Conservation (phyloP, 768 basidiomycete genomes). For the Gautieria morchelliformis region DNA sequence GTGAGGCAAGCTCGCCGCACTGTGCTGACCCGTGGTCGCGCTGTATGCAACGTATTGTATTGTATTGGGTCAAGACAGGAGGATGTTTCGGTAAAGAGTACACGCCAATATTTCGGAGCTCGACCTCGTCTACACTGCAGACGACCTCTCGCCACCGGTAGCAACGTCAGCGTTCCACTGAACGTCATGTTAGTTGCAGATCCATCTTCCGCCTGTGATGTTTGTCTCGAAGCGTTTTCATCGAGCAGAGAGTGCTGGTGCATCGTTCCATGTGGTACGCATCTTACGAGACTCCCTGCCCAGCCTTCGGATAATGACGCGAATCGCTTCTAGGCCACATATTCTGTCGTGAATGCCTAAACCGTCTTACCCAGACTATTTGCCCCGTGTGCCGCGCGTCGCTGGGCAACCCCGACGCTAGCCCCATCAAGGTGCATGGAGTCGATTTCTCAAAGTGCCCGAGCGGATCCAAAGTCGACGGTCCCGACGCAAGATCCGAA, state of each 20-base stretch:
- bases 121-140: too few relatives aligned
- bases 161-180: too few relatives aligned
- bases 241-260: not conserved
- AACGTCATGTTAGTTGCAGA: not conserved
- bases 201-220: constrained; percentile 6
- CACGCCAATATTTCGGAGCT: not conserved
- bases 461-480: not conserved
- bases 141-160: not conserved
- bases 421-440: not conserved
- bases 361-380: not conserved
- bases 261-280: constrained; percentile 8
- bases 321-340: not conserved
- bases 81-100: not conserved
- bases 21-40: constrained; percentile 81
- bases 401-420: not conserved
- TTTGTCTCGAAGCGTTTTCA: constrained; percentile 1
- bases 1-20: too few relatives aligned
- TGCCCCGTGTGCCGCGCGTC: constrained; percentile 1
- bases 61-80: not conserved
- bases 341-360: constrained; percentile 2
- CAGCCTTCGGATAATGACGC: not conserved
- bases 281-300: not conserved
- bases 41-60: not conserved
- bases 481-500: not conserved
- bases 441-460: not conserved